A percentile compares a stretch with the other conserved stretches of the same genome.
Evolutionary conservation across 495 filamentous ascomycete genomes (phyloP).

Genomic region (Xylaria longipes): DNA sequence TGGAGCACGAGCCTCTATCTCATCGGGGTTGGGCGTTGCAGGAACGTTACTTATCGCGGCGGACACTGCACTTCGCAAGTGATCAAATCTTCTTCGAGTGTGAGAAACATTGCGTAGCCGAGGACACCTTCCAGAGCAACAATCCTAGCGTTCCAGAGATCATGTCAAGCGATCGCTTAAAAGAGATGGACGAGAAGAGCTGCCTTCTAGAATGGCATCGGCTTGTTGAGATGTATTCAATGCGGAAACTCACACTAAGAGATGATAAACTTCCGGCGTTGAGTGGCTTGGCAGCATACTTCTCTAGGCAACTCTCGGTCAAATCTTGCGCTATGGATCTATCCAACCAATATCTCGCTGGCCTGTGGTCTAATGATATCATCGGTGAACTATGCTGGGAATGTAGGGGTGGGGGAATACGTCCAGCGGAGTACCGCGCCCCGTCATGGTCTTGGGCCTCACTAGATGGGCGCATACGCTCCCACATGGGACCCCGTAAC

Average conservation of each 20-base stretch:
- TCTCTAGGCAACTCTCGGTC: neutral
- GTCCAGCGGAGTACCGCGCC: neutral
- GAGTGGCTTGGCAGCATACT: neutral
- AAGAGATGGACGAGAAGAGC: neutral
- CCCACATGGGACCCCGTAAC: no score
- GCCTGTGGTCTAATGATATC: neutral
- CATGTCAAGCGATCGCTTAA: neutral
- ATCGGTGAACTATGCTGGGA: neutral
- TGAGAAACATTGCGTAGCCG: neutral
- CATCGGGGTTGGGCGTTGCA: neutral
- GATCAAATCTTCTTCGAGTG: neutral
- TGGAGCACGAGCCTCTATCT: neutral
- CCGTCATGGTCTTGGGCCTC: neutral
- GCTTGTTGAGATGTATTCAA: neutral
- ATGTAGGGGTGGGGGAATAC: neutral
- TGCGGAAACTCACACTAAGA: neutral
- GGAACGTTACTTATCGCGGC: neutral
- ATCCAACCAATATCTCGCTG: neutral
- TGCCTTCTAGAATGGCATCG: neutral
- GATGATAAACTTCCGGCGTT: neutral
- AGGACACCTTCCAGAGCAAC: neutral
- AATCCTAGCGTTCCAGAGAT: neutral
- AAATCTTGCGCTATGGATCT: neutral
- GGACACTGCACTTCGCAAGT: neutral
- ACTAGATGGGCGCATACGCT: neutral